Evolutionary conservation across 2,329 filamentous ascomycete species (phyloP).

Genomic region (Monosporascus sp.): DNA sequence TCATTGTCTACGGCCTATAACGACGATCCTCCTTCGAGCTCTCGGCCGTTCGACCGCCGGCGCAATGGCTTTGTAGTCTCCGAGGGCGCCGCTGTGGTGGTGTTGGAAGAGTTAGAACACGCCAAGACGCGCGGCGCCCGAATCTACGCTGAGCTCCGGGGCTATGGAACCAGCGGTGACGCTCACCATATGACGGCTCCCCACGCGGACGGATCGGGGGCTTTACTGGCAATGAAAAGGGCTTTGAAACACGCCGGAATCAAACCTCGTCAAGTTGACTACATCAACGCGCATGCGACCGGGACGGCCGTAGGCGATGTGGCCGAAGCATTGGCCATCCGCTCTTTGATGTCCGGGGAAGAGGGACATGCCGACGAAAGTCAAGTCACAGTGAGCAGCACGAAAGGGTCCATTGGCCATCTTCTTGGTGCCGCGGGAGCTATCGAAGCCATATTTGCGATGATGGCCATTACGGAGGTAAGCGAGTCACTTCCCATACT

Average conservation of each 20-base stretch:
- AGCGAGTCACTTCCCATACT: constrained; percentile 20
- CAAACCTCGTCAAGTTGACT: constrained; percentile 68
- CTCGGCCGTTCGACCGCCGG: constrained; percentile 77
- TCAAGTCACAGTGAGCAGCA: constrained; percentile 80
- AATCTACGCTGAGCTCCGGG: constrained; percentile 84
- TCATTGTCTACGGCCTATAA: constrained; percentile 83
- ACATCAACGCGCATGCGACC: constrained; percentile 94
- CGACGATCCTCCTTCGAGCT: constrained; percentile 61
- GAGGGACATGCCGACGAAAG: constrained; percentile 57
- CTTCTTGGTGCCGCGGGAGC: constrained; percentile 87
- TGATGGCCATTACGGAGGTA: constrained; percentile 75
- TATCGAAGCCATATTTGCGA: constrained; percentile 79
- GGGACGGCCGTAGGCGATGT: constrained; percentile 79
- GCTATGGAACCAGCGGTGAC: constrained; percentile 87
- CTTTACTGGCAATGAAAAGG: constrained; percentile 76
- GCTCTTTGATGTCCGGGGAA: constrained; percentile 66
- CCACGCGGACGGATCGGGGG: constrained; percentile 73
- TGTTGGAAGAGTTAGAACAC: constrained; percentile 88
- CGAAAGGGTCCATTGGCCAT: constrained; percentile 90
- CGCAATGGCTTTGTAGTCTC: constrained; percentile 86
- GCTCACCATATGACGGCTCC: constrained; percentile 93
- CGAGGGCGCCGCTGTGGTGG: constrained; percentile 81
- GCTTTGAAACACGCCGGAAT: constrained; percentile 70
- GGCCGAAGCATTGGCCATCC: constrained; percentile 82
- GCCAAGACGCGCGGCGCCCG: constrained; percentile 70